Evolutionary conservation across 73 alveolate species (phyloP).

Genomic region (Paramecium primaurelia): DNA sequence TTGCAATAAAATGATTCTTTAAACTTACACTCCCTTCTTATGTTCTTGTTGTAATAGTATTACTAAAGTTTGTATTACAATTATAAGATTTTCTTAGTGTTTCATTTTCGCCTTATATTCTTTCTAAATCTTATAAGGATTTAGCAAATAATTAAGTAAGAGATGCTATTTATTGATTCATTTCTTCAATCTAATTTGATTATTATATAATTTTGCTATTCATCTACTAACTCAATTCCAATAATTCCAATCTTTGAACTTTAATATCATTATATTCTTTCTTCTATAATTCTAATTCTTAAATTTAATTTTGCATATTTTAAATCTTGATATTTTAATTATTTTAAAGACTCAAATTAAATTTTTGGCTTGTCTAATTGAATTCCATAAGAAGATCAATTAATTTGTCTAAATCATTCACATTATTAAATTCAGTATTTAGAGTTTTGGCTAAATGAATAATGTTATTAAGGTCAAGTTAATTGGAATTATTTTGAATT

Average conservation of each 20-base stretch:
- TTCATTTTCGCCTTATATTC: neutral
- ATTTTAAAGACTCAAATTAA: neutral
- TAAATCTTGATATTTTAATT: neutral
- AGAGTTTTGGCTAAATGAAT: neutral
- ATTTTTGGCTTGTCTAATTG: neutral
- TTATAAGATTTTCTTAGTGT: constrained; percentile 6
- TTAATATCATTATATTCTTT: neutral
- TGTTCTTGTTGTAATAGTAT: neutral
- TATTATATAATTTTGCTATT: neutral
- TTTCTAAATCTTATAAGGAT: neutral
- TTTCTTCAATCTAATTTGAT: neutral
- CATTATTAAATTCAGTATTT: neutral
- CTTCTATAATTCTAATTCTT: neutral
- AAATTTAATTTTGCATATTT: neutral
- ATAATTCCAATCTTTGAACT: neutral
- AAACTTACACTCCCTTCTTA: neutral
- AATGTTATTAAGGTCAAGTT: neutral
- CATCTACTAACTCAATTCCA: constrained; percentile 32
- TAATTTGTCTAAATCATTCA: neutral
- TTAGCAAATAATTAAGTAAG: constrained; percentile 33
- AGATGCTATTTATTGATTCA: neutral
- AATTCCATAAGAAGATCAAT: neutral
- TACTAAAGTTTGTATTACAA: neutral
- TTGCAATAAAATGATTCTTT: constrained; percentile 9
- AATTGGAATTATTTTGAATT: neutral